These are phyloP conservation scores for Plasmodium vivax DNA, from an alignment of 169 alveolate species.

Conservation along the genomic window DNA sequence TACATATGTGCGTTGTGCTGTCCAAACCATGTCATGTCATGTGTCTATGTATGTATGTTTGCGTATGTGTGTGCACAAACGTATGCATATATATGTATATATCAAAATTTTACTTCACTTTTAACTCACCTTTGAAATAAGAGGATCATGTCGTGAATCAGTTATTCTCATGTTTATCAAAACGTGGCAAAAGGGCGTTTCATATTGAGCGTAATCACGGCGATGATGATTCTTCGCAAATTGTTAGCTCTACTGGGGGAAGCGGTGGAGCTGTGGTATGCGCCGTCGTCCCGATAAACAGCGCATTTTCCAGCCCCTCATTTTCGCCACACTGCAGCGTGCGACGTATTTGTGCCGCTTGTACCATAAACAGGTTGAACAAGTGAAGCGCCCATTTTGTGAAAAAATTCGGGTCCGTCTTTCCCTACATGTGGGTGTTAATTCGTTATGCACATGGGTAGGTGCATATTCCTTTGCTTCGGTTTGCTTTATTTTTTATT, in stretches of 20 bases:
- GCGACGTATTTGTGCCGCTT: neutral
- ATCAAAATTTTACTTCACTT: neutral
- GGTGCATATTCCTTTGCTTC: neutral
- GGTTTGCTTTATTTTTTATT: neutral
- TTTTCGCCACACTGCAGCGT: neutral
- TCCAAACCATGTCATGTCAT: neutral
- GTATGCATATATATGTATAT: neutral
- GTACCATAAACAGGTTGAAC: neutral
- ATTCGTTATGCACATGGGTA: neutral
- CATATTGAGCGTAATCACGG: neutral
- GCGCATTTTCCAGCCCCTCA: neutral
- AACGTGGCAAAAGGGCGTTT: neutral
- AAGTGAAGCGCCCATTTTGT: neutral
- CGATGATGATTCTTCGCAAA: neutral
- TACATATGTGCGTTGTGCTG: slow-evolving; percentile 8
- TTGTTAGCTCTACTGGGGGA: neutral
- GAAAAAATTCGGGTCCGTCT: neutral
- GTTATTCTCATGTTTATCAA: neutral
- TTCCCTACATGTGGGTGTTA: neutral
- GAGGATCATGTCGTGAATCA: neutral
- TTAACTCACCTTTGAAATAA: neutral
- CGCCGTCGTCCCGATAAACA: neutral
- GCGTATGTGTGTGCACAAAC: neutral
- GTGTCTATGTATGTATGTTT: neutral
- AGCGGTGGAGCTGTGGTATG: neutral